A percentile compares a stretch with the other conserved stretches of the same genome.
These are phyloP conservation scores for Talaromyces funiculosus DNA, from an alignment of 2,329 filamentous ascomycete genomes.

Conservation along the genomic window DNA sequence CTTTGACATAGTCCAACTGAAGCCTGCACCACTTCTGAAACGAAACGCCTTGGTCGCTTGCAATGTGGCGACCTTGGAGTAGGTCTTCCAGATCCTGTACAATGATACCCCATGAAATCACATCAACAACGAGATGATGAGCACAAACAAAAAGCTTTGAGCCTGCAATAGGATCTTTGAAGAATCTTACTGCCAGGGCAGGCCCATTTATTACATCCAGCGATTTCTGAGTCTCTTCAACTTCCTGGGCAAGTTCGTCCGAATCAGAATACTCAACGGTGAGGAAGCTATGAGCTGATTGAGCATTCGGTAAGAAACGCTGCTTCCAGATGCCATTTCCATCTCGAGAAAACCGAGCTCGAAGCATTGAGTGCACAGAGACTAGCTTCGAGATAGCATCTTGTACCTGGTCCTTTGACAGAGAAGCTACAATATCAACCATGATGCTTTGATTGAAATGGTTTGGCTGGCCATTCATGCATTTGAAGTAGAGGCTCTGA, in stretches of 20 bases:
- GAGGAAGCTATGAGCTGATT: conserved; percentile 8
- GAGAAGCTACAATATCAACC: neutral
- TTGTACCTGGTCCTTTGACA: conserved; percentile 5
- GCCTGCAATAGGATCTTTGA: neutral
- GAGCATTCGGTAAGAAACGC: conserved; percentile 5
- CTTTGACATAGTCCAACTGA: conserved; percentile 12
- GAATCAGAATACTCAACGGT: conserved; percentile 2
- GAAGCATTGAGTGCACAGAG: conserved; percentile 20
- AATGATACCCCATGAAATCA: conserved; percentile 22
- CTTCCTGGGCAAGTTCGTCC: conserved; percentile 6
- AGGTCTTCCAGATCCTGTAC: conserved; percentile 20
- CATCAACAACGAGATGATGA: conserved; percentile 21
- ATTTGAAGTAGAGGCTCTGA: conserved; percentile 20
- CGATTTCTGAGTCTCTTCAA: conserved; percentile 11
- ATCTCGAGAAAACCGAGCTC: conserved; percentile 18
- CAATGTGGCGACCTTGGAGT: neutral
- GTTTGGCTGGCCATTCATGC: conserved; percentile 14
- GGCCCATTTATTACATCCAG: conserved; percentile 12
- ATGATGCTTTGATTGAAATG: conserved; percentile 22
- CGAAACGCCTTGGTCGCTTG: conserved; percentile 5
- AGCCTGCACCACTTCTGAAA: conserved; percentile 16
- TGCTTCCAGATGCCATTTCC: conserved; percentile 18
- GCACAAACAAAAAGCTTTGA: conserved; percentile 16
- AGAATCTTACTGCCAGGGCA: conserved; percentile 3
- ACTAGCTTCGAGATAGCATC: conserved; percentile 16